phyloP scores from a whole-genome alignment of 371 early-diverging fungal genomes.

The Capillidium heterosporum region DNA sequence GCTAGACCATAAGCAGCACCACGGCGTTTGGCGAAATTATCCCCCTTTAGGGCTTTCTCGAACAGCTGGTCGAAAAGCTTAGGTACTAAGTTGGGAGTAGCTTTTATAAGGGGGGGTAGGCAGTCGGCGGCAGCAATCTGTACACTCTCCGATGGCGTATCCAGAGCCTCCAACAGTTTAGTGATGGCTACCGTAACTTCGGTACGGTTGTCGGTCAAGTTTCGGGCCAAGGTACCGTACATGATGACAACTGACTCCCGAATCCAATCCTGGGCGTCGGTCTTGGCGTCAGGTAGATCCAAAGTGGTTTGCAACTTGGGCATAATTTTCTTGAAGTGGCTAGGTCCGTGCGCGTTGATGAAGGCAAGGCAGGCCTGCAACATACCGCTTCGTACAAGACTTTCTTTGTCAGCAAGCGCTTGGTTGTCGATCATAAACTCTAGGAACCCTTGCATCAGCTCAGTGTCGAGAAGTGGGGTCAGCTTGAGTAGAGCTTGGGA shows the following conservation, averaged over 20 bases:
- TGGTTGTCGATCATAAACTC: conserved; percentile 60
- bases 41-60: conserved; percentile 42
- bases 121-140: conserved; percentile 89
- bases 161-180: conserved; percentile 70
- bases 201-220: conserved; percentile 49
- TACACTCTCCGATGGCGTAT: conserved; percentile 88
- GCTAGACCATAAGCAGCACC: conserved; percentile 95
- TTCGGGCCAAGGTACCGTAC: conserved; percentile 78
- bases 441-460: conserved; percentile 35
- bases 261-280: conserved; percentile 51
- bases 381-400: conserved; percentile 64
- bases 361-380: conserved; percentile 69
- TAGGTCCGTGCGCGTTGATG: conserved; percentile 54
- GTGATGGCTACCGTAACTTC: conserved; percentile 64
- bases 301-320: conserved; percentile 62
- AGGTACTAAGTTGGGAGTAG: conserved; percentile 37
- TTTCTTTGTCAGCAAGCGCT: conserved; percentile 72
- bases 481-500: conserved; percentile 50
- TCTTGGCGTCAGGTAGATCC: conserved; percentile 29
- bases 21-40: conserved; percentile 73
- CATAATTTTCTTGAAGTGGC: conserved; percentile 41
- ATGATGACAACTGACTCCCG: conserved; percentile 84
- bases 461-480: conserved; percentile 37
- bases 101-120: conserved; percentile 77
- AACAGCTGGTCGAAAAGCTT: conserved; percentile 42